Evolutionary conservation across 1,139 yeast genomes (phyloP).

Genomic region (Suhomyces taliae): DNA sequence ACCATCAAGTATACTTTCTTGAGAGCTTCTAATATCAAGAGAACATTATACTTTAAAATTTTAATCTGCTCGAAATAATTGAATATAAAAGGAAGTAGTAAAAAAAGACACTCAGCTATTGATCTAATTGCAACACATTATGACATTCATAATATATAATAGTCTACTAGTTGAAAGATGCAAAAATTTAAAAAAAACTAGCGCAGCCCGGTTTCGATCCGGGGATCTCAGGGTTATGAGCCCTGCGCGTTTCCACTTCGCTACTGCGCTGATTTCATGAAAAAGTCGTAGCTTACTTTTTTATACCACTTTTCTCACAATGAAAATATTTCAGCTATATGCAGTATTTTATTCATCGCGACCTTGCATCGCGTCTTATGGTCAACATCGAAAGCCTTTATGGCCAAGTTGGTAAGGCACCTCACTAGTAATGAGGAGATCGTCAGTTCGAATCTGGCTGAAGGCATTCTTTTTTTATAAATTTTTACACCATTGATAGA

Average conservation of each 20-base stretch:
- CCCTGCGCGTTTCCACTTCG: constrained; percentile 99
- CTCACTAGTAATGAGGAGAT: constrained; percentile 89
- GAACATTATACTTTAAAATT: too few relatives aligned
- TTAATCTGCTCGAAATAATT: too few relatives aligned
- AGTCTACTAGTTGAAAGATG: neutral
- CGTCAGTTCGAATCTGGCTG: constrained; percentile 85
- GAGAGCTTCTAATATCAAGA: too few relatives aligned
- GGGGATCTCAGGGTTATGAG: constrained; percentile 99
- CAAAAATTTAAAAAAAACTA: constrained; percentile 31
- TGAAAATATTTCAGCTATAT: neutral
- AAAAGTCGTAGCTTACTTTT: neutral
- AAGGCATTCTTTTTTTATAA: constrained; percentile 48
- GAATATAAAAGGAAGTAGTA: too few relatives aligned
- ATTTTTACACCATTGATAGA: neutral
- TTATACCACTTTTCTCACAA: too few relatives aligned
- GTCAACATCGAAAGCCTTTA: constrained; percentile 12
- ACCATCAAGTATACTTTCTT: too few relatives aligned
- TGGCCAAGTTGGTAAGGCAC: constrained; percentile 88
- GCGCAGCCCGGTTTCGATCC: constrained; percentile 99
- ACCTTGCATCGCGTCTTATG: neutral
- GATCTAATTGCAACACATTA: too few relatives aligned
- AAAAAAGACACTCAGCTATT: too few relatives aligned
- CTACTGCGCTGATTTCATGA: constrained; percentile 66
- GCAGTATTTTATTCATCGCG: neutral
- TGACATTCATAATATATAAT: too few relatives aligned